A percentile compares a stretch with the other conserved stretches of the same genome.
These are phyloP conservation scores for Cerrena zonata DNA, from an alignment of 1,284 basidiomycete genomes.

Conservation along the genomic window DNA sequence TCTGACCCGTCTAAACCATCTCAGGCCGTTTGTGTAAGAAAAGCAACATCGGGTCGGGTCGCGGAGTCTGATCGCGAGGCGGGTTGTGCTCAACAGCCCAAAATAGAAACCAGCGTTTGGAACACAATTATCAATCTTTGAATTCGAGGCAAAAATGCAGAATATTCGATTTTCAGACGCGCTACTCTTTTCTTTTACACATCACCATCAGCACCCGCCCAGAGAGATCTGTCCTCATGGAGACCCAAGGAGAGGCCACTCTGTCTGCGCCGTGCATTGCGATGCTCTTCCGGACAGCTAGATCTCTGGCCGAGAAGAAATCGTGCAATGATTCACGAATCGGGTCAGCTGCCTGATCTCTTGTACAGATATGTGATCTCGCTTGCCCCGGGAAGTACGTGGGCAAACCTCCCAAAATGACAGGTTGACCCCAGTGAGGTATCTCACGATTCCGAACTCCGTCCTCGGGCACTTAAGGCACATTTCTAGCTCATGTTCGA, in stretches of 20 bases:
- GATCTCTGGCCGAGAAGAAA: slow-evolving; percentile 5
- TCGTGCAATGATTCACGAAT: slow-evolving; percentile 17
- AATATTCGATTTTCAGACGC: neutral
- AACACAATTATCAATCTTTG: neutral
- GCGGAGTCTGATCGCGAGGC: slow-evolving; percentile 13
- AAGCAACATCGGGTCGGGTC: slow-evolving; percentile 11
- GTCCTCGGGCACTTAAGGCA: slow-evolving; percentile 23
- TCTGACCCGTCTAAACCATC: slow-evolving; percentile 11
- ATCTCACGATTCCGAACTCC: slow-evolving; percentile 19
- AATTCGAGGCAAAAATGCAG: neutral
- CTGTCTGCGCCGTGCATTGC: neutral
- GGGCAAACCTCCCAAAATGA: slow-evolving; percentile 7
- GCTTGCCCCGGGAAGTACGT: slow-evolving; percentile 10
- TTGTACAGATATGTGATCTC: slow-evolving; percentile 20
- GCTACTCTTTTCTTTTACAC: neutral
- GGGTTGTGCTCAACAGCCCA: slow-evolving; percentile 5
- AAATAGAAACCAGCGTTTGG: slow-evolving; percentile 5
- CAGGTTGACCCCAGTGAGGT: slow-evolving; percentile 5
- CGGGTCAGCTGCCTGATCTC: slow-evolving; percentile 17
- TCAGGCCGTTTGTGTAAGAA: neutral
- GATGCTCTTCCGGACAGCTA: slow-evolving; percentile 1
- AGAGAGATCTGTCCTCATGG: neutral
- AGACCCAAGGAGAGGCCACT: neutral
- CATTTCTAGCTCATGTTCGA: slow-evolving; percentile 23
- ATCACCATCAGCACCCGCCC: neutral